Conservation (phyloP, 805 yeast genomes). For the Barnettozyma botsteinii region DNA sequence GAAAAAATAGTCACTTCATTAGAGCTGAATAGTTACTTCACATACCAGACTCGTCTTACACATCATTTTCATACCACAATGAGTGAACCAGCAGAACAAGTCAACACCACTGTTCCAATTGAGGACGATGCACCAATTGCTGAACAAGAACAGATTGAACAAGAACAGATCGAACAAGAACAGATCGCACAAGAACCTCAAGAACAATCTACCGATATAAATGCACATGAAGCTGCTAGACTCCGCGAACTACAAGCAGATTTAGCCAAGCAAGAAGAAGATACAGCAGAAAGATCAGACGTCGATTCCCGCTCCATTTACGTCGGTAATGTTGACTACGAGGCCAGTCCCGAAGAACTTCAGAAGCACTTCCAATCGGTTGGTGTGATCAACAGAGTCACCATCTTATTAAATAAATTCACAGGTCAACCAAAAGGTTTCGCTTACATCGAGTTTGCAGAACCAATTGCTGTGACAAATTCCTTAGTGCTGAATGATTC, state of each 20-base stretch:
- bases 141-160: no score
- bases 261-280: constrained; percentile 36
- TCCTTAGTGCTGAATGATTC: constrained; percentile 66
- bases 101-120: constrained; percentile 2
- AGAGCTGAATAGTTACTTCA: no score
- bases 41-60: no score
- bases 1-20: no score
- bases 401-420: constrained; percentile 63
- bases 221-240: constrained; percentile 53
- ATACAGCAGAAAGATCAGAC: constrained; percentile 49
- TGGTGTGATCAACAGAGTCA: constrained; percentile 75
- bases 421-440: constrained; percentile 84
- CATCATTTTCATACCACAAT: no score
- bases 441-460: constrained; percentile 83
- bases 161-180: not conserved
- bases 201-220: not conserved
- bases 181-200: not conserved
- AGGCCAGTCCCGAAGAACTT: constrained; percentile 70
- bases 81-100: constrained; percentile 11
- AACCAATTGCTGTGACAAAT: constrained; percentile 51
- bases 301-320: constrained; percentile 73
- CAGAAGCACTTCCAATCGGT: constrained; percentile 65
- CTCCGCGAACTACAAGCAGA: constrained; percentile 54
- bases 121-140: constrained; percentile 1
- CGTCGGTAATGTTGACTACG: constrained; percentile 83